Percentiles rank a stretch among this genome's conserved stretches.
Evolutionary conservation across 495 filamentous ascomycete species (phyloP).

Genomic region (Neurospora hispaniola): DNA sequence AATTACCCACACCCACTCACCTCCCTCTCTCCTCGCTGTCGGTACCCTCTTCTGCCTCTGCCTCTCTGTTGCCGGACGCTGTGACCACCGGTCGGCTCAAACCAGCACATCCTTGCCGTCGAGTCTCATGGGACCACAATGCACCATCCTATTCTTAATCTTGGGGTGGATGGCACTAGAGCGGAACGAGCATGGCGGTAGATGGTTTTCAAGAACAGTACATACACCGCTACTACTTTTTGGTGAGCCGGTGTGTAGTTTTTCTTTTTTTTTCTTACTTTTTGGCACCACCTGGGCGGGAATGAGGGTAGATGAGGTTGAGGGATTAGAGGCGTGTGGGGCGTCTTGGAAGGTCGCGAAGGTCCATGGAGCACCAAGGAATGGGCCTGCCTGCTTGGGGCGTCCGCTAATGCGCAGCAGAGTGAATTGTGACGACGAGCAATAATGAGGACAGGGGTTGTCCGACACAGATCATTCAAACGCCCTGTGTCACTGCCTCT

Average conservation of each 20-base stretch:
- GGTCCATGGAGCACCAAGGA: conserved; percentile 9
- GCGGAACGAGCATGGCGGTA: conserved; percentile 9
- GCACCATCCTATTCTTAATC: conserved; percentile 27
- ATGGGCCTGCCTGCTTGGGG: conserved; percentile 13
- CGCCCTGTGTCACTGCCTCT: conserved; percentile 23
- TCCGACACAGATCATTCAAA: conserved; percentile 27
- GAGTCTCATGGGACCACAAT: conserved; percentile 19
- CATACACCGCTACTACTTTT: no score
- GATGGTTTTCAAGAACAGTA: no score
- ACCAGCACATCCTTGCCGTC: conserved; percentile 18
- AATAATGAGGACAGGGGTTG: conserved; percentile 22
- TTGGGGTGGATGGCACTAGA: conserved; percentile 20
- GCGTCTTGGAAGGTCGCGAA: conserved; percentile 4
- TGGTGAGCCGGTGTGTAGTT: no score
- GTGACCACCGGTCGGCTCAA: conserved; percentile 14
- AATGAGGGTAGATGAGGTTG: conserved; percentile 13
- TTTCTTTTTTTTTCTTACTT: no score
- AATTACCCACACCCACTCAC: not conserved
- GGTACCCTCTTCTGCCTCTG: not conserved
- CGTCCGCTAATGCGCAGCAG: conserved; percentile 20
- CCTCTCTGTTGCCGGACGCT: not conserved
- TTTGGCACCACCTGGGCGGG: not conserved
- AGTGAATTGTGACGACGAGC: conserved; percentile 23
- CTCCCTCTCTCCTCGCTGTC: not conserved
- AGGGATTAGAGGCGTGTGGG: conserved; percentile 5